phyloP scores from a whole-genome alignment of 352 stramenopile genomes.

The Phytopythium sindhum region DNA sequence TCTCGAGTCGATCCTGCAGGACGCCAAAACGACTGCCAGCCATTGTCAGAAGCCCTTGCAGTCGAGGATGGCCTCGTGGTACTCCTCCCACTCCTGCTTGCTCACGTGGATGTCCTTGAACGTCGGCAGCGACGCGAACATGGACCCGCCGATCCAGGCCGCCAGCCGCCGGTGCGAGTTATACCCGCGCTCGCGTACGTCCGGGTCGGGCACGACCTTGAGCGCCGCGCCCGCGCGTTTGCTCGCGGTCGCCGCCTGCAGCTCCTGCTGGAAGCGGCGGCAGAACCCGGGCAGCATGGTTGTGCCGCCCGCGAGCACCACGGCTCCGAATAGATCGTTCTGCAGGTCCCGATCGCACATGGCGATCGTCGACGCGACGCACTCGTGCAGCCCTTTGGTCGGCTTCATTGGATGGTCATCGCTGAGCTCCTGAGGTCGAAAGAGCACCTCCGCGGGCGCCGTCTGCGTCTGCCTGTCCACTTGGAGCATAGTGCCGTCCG shows the following conservation, averaged over 20 bases:
- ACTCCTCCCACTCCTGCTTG: slow-evolving; percentile 89
- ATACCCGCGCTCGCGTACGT: slow-evolving; percentile 79
- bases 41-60: slow-evolving; percentile 71
- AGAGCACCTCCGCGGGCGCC: slow-evolving; percentile 74
- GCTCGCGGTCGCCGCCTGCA: slow-evolving; percentile 29
- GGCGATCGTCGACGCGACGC: slow-evolving; percentile 69
- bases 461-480: slow-evolving; percentile 76
- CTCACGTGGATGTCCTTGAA: slow-evolving; percentile 88
- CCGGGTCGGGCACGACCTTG: slow-evolving; percentile 76
- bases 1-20: slow-evolving; percentile 29
- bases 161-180: slow-evolving; percentile 84
- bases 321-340: slow-evolving; percentile 62
- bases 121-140: slow-evolving; percentile 85
- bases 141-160: slow-evolving; percentile 87
- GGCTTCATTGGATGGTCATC: slow-evolving; percentile 88
- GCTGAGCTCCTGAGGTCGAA: slow-evolving; percentile 85
- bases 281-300: slow-evolving; percentile 82
- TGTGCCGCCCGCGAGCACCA: slow-evolving; percentile 82
- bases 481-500: slow-evolving; percentile 83
- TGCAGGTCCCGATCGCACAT: slow-evolving; percentile 88
- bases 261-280: slow-evolving; percentile 78
- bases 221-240: slow-evolving; percentile 16
- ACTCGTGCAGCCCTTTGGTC: slow-evolving; percentile 81
- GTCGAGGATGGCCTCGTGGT: slow-evolving; percentile 81
- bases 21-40: background rate